Percentiles rank a stretch among this genome's conserved stretches.
These are phyloP conservation scores for Aspergillus clavatus DNA, from an alignment of 2,329 filamentous ascomycete genomes.

Conservation along the genomic window DNA sequence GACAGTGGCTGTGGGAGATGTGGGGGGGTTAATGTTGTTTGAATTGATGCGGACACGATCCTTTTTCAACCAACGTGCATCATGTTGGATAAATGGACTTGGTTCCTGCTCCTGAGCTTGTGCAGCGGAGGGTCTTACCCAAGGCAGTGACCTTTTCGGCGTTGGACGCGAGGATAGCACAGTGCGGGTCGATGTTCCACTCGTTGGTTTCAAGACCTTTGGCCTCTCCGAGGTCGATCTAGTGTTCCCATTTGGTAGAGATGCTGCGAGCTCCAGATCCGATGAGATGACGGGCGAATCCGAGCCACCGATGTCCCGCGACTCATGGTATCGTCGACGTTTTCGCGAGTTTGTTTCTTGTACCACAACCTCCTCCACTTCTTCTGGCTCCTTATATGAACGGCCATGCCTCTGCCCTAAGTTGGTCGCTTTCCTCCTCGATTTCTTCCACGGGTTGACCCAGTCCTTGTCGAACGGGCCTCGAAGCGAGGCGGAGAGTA, in stretches of 20 bases:
- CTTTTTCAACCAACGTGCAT: slow-evolving; percentile 27
- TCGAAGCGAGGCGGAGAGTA: slow-evolving; percentile 42
- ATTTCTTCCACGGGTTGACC: slow-evolving; percentile 44
- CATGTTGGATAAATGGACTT: slow-evolving; percentile 4
- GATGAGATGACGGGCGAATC: neutral
- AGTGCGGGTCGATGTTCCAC: neutral
- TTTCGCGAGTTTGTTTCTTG: slow-evolving; percentile 26
- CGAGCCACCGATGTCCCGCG: slow-evolving; percentile 3
- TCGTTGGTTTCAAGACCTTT: neutral
- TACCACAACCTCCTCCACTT: slow-evolving; percentile 18
- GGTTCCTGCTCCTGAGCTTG: neutral
- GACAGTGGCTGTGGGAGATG: slow-evolving; percentile 29
- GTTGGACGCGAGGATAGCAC: slow-evolving; percentile 6
- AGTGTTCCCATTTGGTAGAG: neutral
- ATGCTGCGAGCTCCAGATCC: slow-evolving; percentile 10
- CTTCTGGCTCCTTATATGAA: slow-evolving; percentile 1
- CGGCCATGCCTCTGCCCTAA: neutral
- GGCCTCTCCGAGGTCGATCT: neutral
- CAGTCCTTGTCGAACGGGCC: slow-evolving; percentile 44
- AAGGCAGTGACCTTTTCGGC: slow-evolving; percentile 4
- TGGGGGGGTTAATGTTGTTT: slow-evolving; percentile 32
- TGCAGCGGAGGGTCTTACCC: neutral
- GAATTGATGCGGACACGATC: slow-evolving; percentile 25
- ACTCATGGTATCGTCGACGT: slow-evolving; percentile 16
- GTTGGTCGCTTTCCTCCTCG: slow-evolving; percentile 9